Evolutionary conservation across 1,284 basidiomycete species (phyloP).

Genomic region (Cystobasidium sp.): DNA sequence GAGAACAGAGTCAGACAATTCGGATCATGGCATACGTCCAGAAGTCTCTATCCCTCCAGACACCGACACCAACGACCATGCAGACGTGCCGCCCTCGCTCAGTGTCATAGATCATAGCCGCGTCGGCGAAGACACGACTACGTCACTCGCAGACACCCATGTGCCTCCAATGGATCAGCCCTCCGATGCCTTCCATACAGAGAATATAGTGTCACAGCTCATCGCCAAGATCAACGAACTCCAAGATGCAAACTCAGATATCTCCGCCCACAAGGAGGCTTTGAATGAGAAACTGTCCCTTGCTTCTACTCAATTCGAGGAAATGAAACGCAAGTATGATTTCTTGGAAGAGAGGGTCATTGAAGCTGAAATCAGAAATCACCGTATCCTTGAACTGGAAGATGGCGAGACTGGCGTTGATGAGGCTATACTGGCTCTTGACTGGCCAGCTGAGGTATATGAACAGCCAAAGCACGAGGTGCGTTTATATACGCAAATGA

Average conservation of each 20-base stretch:
- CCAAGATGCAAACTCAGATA: conserved; percentile 72
- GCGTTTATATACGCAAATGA: not conserved
- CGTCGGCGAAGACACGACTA: not conserved
- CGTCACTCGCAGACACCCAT: not conserved
- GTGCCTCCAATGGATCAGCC: not conserved
- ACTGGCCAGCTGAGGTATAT: not conserved
- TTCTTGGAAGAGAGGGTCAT: conserved; percentile 65
- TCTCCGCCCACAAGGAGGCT: conserved; percentile 69
- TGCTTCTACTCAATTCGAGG: conserved; percentile 71
- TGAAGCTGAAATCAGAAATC: conserved; percentile 59
- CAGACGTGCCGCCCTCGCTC: not conserved
- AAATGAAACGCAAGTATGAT: conserved; percentile 72
- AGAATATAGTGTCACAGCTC: conserved; percentile 68
- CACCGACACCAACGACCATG: not conserved
- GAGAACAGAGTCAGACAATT: not conserved
- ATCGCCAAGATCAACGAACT: conserved; percentile 77
- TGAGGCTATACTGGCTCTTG: conserved; percentile 5
- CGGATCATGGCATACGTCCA: not conserved
- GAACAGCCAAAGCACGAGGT: not conserved
- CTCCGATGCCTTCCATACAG: not conserved
- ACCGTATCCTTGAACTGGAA: conserved; percentile 57
- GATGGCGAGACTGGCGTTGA: conserved; percentile 45
- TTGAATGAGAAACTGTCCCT: conserved; percentile 67
- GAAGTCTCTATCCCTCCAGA: conserved; percentile 17
- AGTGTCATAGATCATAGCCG: not conserved